Conservation (phyloP, 495 filamentous ascomycete genomes). For the Staphylotrichum longicolle region DNA sequence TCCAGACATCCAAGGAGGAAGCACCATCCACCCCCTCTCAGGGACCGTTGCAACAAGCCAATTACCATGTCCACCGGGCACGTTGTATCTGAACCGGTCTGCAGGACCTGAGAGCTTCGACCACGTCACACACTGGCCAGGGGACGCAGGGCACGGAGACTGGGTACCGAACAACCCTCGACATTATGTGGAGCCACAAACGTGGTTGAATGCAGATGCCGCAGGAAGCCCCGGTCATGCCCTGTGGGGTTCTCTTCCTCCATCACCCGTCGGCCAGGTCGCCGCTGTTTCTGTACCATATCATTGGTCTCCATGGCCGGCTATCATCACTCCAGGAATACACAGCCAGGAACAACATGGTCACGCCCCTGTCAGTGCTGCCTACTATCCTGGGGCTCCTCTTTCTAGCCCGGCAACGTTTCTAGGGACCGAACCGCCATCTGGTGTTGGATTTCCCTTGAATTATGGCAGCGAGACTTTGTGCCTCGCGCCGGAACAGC, state of each 20-base stretch:
- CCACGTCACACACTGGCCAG: neutral
- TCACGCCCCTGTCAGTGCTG: neutral
- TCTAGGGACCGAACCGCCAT: neutral
- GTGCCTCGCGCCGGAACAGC: neutral
- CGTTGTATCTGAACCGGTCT: neutral
- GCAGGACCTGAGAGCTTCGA: neutral
- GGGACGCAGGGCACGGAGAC: neutral
- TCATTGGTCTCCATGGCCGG: neutral
- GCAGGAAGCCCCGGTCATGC: neutral
- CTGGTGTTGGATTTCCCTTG: neutral
- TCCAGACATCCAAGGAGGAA: neutral
- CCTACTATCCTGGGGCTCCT: neutral
- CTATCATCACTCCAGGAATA: neutral
- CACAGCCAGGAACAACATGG: neutral
- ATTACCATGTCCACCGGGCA: neutral
- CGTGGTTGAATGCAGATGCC: neutral
- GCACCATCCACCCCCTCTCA: neutral
- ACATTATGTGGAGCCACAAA: neutral
- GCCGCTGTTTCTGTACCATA: neutral
- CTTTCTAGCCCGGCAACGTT: neutral
- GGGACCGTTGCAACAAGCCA: neutral
- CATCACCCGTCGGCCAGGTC: slow-evolving; percentile 4
- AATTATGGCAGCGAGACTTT: neutral
- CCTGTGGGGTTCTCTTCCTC: neutral
- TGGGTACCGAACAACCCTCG: neutral